Percentiles rank a stretch among this genome's conserved stretches.
Evolutionary conservation across 2,329 filamentous ascomycete genomes (phyloP).

Genomic region (Nemania sp.): DNA sequence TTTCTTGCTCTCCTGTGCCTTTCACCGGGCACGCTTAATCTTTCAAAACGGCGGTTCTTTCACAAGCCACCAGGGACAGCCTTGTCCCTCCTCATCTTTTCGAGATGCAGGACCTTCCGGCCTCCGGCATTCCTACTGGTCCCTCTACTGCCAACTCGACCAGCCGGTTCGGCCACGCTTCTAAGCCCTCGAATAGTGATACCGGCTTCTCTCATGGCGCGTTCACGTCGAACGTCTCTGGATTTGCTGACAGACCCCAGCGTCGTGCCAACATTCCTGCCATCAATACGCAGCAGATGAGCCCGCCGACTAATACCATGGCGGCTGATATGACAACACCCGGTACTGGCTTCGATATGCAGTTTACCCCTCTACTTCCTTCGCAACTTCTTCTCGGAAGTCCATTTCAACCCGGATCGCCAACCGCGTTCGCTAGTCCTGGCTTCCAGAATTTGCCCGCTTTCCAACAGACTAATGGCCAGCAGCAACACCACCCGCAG

Average conservation of each 20-base stretch:
- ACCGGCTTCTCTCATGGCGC: conserved; percentile 93
- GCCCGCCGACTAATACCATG: conserved; percentile 54
- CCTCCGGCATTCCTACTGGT: conserved; percentile 61
- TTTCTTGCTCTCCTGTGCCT: conserved; percentile 45
- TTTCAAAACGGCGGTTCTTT: conserved; percentile 81
- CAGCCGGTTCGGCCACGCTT: conserved; percentile 71
- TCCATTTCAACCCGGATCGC: conserved; percentile 94
- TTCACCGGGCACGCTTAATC: conserved; percentile 58
- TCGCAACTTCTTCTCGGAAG: conserved; percentile 93
- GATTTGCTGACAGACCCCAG: conserved; percentile 85
- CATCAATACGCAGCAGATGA: conserved; percentile 82
- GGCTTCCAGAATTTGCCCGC: conserved; percentile 85
- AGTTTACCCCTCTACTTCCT: conserved; percentile 93
- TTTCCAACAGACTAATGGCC: conserved; percentile 63
- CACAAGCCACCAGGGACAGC: conserved; percentile 77
- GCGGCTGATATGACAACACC: conserved; percentile 80
- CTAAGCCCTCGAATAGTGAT: conserved; percentile 80
- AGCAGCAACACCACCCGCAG: conserved; percentile 35
- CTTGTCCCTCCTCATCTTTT: conserved; percentile 85
- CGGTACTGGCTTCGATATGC: conserved; percentile 92
- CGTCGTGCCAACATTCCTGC: conserved; percentile 84
- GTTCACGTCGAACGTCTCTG: conserved; percentile 82
- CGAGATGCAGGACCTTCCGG: conserved; percentile 87
- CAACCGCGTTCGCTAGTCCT: conserved; percentile 83
- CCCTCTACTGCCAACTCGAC: conserved; percentile 54